Conservation (phyloP, 2,329 filamentous ascomycete species). For the Mycogone perniciosa region DNA sequence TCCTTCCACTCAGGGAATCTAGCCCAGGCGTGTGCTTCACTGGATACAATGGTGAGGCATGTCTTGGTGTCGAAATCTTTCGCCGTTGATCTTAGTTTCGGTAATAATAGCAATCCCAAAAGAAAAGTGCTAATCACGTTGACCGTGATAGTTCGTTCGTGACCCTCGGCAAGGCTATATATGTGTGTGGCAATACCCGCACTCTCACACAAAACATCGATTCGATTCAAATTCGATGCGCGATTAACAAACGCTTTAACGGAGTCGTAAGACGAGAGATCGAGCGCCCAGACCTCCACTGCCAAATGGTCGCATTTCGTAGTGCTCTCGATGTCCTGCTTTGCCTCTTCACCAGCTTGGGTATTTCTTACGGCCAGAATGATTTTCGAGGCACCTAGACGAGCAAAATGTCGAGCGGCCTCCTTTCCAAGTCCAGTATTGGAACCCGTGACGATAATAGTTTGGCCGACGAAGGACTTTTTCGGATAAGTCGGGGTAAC, state of each 20-base stretch:
- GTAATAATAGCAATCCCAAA: constrained; percentile 38
- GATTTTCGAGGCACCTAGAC: constrained; percentile 34
- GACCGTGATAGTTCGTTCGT: constrained; percentile 38
- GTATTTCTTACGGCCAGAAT: constrained; percentile 36
- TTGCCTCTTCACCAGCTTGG: constrained; percentile 36
- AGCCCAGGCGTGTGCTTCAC: no score
- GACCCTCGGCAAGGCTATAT: constrained; percentile 28
- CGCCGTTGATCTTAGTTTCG: constrained; percentile 24
- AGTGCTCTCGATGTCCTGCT: constrained; percentile 27
- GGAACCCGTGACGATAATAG: constrained; percentile 34
- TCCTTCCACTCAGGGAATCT: background rate
- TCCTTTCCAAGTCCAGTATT: constrained; percentile 37
- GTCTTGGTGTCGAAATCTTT: background rate
- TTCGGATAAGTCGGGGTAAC: background rate
- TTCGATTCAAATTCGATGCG: constrained; percentile 26
- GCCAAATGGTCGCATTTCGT: constrained; percentile 22
- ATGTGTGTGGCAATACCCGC: constrained; percentile 23
- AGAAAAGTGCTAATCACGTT: constrained; percentile 44
- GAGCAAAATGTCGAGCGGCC: constrained; percentile 34
- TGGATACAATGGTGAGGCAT: no score
- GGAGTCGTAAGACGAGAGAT: constrained; percentile 34
- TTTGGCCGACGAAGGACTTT: constrained; percentile 3
- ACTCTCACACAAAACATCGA: constrained; percentile 40
- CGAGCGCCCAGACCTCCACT: constrained; percentile 37
- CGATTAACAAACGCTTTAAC: constrained; percentile 30